Base-by-base conservation (phyloP, 208 protist species). In the Strigomonas culicis region DNA sequence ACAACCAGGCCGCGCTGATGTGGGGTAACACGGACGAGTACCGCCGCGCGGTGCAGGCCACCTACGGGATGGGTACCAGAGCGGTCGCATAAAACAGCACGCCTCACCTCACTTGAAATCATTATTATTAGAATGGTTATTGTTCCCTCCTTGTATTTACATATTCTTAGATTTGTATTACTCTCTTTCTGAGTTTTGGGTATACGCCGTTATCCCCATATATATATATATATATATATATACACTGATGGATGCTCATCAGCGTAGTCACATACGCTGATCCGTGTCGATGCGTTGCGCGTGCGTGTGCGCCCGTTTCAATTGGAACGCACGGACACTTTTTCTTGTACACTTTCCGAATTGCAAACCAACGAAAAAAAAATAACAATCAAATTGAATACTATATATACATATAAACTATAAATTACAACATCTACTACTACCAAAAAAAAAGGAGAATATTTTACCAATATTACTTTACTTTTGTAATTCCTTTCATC, bases 1-100 rank as follows among this genome's bases (percentile, higher is more conserved):
- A 99, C 80, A 77, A 73, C 19, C 80, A 95, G 47, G 97, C 97
- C 0, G 97, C 97, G 0, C 66, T 71, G 25, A 64, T 98, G 43
- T 99, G 97, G 96, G 46, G 52, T 0, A 81, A 98, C 41, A 75
- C 41, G 36, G 77, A 80, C 69, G 80, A 78, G 65, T 94, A 85
- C 68, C 78, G 79, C 22, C 24, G 60, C 24, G 80, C 82, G 22
- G 88, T 94, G 24, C 72, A 82, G 10, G 56, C 78, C 50, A 86
- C 69, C 0, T 75, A 90, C 72, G 74, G 63, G 7, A 49, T 53
- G 15, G 50, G 67, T 51, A 19, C 50, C 32, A 63, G 62, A 62
- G 32, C 22, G 24, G 15, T 11, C 25, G 44, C 4, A 32, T 60
- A n/a, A 31, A 30, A 58, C 27, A 65, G 65, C 0, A 47, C n/a